These are phyloP conservation scores for Chytridiales sp. DNA, from an alignment of 371 early-diverging fungal species.

Conservation along the genomic window DNA sequence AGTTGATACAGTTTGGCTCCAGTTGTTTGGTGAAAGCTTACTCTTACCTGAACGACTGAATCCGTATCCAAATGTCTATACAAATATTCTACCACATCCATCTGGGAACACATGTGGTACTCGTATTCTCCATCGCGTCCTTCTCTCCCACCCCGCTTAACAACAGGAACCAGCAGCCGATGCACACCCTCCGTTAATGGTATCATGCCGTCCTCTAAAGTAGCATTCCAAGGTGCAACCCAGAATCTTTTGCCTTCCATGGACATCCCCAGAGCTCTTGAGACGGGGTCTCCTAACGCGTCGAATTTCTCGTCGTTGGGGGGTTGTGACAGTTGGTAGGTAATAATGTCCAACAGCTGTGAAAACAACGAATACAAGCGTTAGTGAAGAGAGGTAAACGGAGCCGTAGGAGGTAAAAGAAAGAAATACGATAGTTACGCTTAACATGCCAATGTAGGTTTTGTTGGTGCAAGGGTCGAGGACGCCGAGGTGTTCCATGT, in stretches of 20 bases:
- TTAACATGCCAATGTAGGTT: conserved; percentile 7
- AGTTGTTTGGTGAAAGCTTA: too few species aligned
- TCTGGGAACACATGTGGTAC: conserved; percentile 9
- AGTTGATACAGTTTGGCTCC: too few species aligned
- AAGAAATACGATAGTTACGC: background rate
- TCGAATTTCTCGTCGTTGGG: background rate
- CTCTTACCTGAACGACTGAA: conserved; percentile 2
- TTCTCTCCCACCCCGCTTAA: too few species aligned
- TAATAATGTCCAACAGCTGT: conserved; percentile 3
- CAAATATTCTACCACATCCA: conserved; percentile 4
- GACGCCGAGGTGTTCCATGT: background rate
- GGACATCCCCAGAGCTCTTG: conserved; percentile 1
- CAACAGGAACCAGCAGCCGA: conserved; percentile 7
- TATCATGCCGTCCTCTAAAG: conserved; percentile 3
- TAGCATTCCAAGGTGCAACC: conserved; percentile 5
- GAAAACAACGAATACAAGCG: background rate
- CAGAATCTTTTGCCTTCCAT: background rate
- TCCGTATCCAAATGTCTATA: background rate
- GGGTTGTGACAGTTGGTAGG: conserved; percentile 1
- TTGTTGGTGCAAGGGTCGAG: background rate
- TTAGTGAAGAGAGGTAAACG: background rate
- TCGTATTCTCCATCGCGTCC: background rate
- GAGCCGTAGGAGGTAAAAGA: background rate
- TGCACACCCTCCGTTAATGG: conserved; percentile 6
- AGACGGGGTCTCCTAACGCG: background rate